Base-by-base conservation (phyloP, 2,329 filamentous ascomycete species). In the Rhexocercosporidium sp. region DNA sequence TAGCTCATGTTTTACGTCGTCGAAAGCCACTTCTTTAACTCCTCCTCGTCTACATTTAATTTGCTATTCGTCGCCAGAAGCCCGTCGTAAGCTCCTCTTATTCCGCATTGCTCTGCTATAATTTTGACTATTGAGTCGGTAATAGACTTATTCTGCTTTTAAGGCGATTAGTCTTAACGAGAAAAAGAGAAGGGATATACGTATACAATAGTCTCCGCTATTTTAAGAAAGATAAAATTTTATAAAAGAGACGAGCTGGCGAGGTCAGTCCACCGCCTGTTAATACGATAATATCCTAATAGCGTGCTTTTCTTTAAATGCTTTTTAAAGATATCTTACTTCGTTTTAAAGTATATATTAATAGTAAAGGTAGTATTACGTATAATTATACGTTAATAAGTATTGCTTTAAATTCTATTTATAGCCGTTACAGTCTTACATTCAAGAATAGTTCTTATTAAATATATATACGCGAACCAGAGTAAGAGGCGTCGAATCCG, bases 231-330 rank as follows among this genome's bases (percentile, higher is more conserved):
- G 34, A 59, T 41, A n/a, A 59, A 59, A 25, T 44, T 34, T n/a
- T 44, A 59, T 25, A 59, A 34, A 59, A 22, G 39, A 60, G 11
- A 60, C 16, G 16, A 47, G 39, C 57, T 39, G 31, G 39, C 57
- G 57, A 60, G 22, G 47, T 46, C 39, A 60, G 57, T n/a, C 57
- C 39, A 60, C 12, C 57, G 57, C 39, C 39, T 60, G 16, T 20
- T 16, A 60, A 39, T 22, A 29, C 34, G 25, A 47, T 31, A 60
- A 22, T 60, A 60, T 46, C 57, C 20, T 31, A 60, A 60, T n/a
- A 60, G 20, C 27, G 44, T 60, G 39, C 57, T 60, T 46, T 39
- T 60, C 34, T 46, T 31, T 14, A 60, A 14, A 47, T 12, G 14
- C 16, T 60, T 39, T 60, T 9, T 9, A 9, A 11, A 9, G 12